Evolutionary conservation across 78 protist species (phyloP).

Genomic region (Speleostelium caveatum): DNA sequence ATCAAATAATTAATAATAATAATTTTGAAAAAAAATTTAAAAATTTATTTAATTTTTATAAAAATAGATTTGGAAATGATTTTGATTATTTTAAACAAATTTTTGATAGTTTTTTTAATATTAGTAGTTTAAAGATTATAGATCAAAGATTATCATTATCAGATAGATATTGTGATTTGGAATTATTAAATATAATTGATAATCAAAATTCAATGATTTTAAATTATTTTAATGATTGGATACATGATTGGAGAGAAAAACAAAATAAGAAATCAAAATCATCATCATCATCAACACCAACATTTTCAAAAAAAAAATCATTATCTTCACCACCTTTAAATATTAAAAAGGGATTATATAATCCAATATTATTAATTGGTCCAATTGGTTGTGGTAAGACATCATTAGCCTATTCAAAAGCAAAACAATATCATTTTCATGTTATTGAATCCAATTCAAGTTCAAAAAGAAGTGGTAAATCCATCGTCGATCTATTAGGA

Average conservation of each 20-base stretch:
- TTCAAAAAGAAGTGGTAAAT: conserved; percentile 37
- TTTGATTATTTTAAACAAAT: too few species aligned
- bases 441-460: conserved; percentile 46
- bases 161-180: background rate
- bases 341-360: background rate
- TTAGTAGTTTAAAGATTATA: too few species aligned
- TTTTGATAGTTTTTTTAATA: background rate
- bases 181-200: too few species aligned
- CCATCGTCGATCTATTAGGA: conserved; percentile 24
- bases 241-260: conserved; percentile 26
- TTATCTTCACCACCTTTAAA: background rate
- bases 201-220: conserved; percentile 18
- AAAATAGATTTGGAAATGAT: too few species aligned
- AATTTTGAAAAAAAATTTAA: background rate
- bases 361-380: conserved; percentile 13
- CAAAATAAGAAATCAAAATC: background rate
- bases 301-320: background rate
- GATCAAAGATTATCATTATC: background rate
- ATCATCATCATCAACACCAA: background rate
- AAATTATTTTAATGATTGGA: conserved; percentile 30
- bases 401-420: background rate
- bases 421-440: conserved; percentile 6
- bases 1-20: background rate
- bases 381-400: conserved; percentile 61
- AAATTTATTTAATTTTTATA: too few species aligned